Conservation (phyloP, 1,284 basidiomycete genomes). For the Polyporus tsugae region DNA sequence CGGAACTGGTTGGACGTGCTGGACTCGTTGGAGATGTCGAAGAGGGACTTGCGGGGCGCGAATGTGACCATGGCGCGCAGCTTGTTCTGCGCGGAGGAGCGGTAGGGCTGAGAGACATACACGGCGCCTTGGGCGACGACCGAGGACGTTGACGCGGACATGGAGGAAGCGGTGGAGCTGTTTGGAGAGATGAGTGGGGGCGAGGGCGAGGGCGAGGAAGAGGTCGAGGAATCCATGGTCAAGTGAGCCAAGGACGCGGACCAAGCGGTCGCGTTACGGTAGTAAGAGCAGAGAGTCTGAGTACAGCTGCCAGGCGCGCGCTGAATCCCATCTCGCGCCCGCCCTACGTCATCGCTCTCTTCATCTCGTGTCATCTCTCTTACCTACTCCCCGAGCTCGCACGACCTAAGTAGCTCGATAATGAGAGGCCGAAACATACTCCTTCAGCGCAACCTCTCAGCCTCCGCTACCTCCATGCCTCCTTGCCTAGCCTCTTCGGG, state of each 20-base stretch:
- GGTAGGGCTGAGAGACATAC: conserved; percentile 79
- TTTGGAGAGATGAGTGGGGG: conserved; percentile 7
- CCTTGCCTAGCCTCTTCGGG: not conserved
- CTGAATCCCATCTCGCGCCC: not conserved
- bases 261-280: not conserved
- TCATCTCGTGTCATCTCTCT: not conserved
- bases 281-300: not conserved
- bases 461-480: not conserved
- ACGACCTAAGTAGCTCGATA: too few species aligned
- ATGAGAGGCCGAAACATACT: not conserved
- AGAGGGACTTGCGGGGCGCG: conserved; percentile 82
- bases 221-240: conserved; percentile 22
- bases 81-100: conserved; percentile 70
- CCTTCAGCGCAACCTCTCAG: not conserved
- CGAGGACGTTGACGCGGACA: not conserved
- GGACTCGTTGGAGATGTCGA: conserved; percentile 82
- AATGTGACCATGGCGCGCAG: conserved; percentile 83
- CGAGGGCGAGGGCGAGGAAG: conserved; percentile 12
- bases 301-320: not conserved
- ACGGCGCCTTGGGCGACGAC: conserved; percentile 67
- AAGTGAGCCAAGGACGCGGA: not conserved
- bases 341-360: not conserved
- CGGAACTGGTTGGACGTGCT: conserved; percentile 88
- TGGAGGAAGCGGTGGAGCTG: conserved; percentile 13
- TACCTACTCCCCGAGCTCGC: not conserved